Evolutionary conservation across 1,139 yeast species (phyloP), one percentile per base, ranked within the genome.

Genomic region (Scheffersomyces cryptocercus): DNA sequence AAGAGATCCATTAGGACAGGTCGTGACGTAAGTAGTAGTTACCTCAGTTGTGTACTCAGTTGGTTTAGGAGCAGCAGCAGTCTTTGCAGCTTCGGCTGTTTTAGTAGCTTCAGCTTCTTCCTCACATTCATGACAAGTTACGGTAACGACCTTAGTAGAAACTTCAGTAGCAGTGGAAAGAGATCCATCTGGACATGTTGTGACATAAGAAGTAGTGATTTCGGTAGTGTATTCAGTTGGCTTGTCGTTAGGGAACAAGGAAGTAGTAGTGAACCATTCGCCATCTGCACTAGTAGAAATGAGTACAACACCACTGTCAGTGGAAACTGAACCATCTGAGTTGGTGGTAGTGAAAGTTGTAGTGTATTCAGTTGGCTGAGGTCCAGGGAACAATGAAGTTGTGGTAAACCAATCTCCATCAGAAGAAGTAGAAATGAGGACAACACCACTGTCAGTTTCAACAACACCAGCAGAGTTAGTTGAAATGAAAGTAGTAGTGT

Each of bases 141-240:
- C 14, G 3, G 37, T 15, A 2, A 15, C 24, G 28, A 49, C 49
- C 28, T 41, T 34, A 28, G 49, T 36, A 29, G 44, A 37, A 16
- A 43, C 50, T 20, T 47, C 58, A 29, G 54, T 46, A 8, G 41
- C 50, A 15, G 60, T 55, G 20, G 45, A 39, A 31, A 47, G 41
- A 13, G 50, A 40, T n/a, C 64, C 64, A 42, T 52, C 51, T 15
- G 50, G 20, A 16, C 20, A 16, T 16, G 20, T 16, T 16, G 20
- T 16, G 6, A 16, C 24, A 28, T 46, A 44, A n/a, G 59, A 52
- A 4, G 53, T 47, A 8, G 51, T 41, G 46, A 50, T 45, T 1
- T 58, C 54, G 13, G 58, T 55, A 11, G 59, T 51, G 51, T 51
- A 53, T 12, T 51, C 53, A 24, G 59, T 51, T 38, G 51, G 49